Evolutionary conservation across 192 early-diverging fungal genomes (phyloP), one percentile per base, ranked within the genome.

Genomic region (Gamsiella multidivaricata): DNA sequence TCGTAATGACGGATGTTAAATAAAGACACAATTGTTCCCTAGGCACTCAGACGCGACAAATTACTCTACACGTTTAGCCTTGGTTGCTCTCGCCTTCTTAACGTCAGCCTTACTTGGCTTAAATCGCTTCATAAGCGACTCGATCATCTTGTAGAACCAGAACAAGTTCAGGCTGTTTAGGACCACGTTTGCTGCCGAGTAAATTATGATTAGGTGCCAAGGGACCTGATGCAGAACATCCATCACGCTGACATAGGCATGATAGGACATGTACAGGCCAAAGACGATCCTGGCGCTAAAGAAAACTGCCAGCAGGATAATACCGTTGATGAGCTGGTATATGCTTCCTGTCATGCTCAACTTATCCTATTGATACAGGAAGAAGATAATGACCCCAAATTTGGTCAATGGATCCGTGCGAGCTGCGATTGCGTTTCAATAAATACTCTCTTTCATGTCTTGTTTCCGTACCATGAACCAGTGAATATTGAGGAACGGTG

Each of bases 401-500:
- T n/a, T n/a, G n/a, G n/a, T n/a, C n/a, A n/a, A n/a, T n/a, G n/a
- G n/a, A n/a, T n/a, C n/a, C n/a, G n/a, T n/a, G n/a, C n/a, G n/a
- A n/a, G n/a, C n/a, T n/a, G n/a, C n/a, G n/a, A n/a, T n/a, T n/a
- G n/a, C n/a, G n/a, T 41, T 41, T 41, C 14, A 41, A 14, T 14
- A 41, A 39, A 39, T 39, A 12, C 12, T 39, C 7, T 39, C 37
- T 39, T 33, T 54, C 50, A 22, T 22, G 20, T 2, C 25, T 7
- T 28, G 3, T 45, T 14, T 28, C 4, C 50, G 42, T 74, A 82
- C 76, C 81, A 82, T 82, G 36, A 82, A 83, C 95, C 95, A 98
- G 86, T 97, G 91, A 67, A 91, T 86, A 75, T 97, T 96, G 41
- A 98, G 85, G 65, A 96, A 96, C 15, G 93, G 92, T 10, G 95